Conservation (phyloP, 78 protist genomes). For the Pigoraptor vietnamica region DNA sequence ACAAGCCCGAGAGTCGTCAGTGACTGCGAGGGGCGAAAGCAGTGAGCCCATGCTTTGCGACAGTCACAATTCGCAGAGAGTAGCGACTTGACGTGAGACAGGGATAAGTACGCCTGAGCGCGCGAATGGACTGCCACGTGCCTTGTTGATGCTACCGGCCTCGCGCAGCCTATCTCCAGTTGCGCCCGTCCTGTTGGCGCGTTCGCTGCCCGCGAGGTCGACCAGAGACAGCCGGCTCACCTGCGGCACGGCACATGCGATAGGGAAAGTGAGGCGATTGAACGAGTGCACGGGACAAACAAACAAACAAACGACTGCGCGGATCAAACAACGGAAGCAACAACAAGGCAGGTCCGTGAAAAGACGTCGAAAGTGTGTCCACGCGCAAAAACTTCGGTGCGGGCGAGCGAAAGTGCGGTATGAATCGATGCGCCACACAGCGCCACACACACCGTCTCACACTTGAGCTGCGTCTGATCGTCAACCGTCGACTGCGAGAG, state of each 20-base stretch:
- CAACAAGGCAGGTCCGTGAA: neutral
- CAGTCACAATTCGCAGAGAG: constrained; percentile 55
- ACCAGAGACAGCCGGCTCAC: constrained; percentile 10
- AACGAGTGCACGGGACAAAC: neutral
- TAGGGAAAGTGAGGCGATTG: neutral
- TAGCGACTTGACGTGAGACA: too few species aligned
- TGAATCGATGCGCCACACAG: neutral
- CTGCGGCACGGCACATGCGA: neutral
- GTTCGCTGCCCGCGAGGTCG: constrained; percentile 60
- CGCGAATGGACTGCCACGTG: constrained; percentile 8
- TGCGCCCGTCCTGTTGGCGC: constrained; percentile 35
- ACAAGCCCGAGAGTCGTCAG: constrained; percentile 76
- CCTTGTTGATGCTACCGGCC: constrained; percentile 34
- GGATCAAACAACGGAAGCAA: neutral
- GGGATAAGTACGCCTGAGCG: too few species aligned
- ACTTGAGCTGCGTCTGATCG: constrained; percentile 10
- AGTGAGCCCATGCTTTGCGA: constrained; percentile 18
- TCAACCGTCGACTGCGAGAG: neutral
- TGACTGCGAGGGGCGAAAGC: constrained; percentile 31
- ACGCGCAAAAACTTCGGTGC: neutral
- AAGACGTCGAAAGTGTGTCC: neutral
- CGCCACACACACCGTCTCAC: neutral
- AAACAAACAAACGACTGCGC: neutral
- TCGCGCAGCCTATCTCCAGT: constrained; percentile 46
- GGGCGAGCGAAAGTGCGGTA: neutral